Evolutionary conservation across 352 stramenopile species (phyloP), one percentile per base, ranked within the genome.

Genomic region (Pythium oligandrum): DNA sequence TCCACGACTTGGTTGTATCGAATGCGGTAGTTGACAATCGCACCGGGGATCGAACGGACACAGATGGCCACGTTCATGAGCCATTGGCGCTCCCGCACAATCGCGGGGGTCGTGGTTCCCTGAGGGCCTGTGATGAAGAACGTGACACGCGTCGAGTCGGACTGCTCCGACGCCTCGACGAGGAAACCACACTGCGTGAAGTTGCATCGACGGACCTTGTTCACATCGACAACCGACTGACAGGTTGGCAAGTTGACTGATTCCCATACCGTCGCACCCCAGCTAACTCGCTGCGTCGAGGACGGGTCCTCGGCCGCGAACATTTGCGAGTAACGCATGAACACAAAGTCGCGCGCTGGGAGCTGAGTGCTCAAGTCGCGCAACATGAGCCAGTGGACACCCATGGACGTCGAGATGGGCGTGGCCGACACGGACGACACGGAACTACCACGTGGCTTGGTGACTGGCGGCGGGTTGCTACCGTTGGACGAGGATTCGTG

Each of bases 101-200:
- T 33, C 5, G 34, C 30, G 31, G 35, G 32, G 2, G 33, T 33
- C 31, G 34, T 9, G 11, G 8, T n/a, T 6, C 31, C 17, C 3
- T 17, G 12, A 32, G 48, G 47, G 4, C n/a, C 59, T 26, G 73
- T 80, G 39, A 87, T 60, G 58, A 90, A 93, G 64, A 90, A 90
- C 54, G 80, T 84, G 31, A 93, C 75, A 34, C 81, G 81, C 32
- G 77, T 88, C 9, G 74, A 71, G 46, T 77, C 64, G 6, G 72
- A 82, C 44, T 72, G 80, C 42, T 85, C 70, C 32, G 75, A 81
- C 31, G 78, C 75, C 56, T 92, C 81, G 53, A 92, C 77, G 12
- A 93, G 70, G 46, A 88, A 91, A 12, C 83, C 83, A 54, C 77
- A 86, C 57, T 88, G 76, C 57, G 59, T 67, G 57, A 88, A 69